These are phyloP conservation scores for Diaporthe ilicicola DNA, from an alignment of 2,329 filamentous ascomycete species.

Conservation along the genomic window DNA sequence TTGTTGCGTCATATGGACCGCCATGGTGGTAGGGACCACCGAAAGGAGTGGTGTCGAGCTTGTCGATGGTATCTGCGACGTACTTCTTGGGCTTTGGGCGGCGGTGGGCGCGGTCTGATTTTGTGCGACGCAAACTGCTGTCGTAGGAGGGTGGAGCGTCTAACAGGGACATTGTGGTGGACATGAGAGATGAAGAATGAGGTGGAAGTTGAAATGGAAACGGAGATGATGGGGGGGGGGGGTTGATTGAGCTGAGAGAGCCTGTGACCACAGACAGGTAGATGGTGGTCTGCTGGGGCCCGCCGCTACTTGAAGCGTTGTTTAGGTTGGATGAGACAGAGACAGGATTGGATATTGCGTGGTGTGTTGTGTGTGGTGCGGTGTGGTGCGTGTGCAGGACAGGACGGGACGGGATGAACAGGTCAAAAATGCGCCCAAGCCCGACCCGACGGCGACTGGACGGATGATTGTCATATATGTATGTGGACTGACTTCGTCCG, in stretches of 20 bases:
- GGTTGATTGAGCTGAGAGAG: too few relatives aligned
- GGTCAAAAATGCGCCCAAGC: not conserved
- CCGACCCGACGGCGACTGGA: not conserved
- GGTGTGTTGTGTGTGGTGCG: not conserved
- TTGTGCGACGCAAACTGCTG: slow-evolving; percentile 23
- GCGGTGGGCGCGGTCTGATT: slow-evolving; percentile 69
- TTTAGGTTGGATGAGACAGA: not conserved
- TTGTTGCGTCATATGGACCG: slow-evolving; percentile 87
- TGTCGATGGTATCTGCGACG: slow-evolving; percentile 79
- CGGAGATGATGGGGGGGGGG: too few relatives aligned
- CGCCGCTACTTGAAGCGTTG: not conserved
- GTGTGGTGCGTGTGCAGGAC: too few relatives aligned
- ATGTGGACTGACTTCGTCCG: not conserved
- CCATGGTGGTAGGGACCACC: slow-evolving; percentile 83
- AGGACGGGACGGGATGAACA: not conserved
- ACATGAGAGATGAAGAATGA: not conserved
- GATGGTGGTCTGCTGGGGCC: not conserved
- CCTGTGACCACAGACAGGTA: too few relatives aligned
- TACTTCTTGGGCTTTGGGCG: slow-evolving; percentile 44
- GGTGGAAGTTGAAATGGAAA: not conserved
- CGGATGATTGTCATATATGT: not conserved
- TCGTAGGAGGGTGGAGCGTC: slow-evolving; percentile 23
- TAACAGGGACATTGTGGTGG: slow-evolving; percentile 27
- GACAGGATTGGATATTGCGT: not conserved
- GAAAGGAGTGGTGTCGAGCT: slow-evolving; percentile 71